Conservation (phyloP, 208 protist species). For the Blechomonas ayalai region DNA sequence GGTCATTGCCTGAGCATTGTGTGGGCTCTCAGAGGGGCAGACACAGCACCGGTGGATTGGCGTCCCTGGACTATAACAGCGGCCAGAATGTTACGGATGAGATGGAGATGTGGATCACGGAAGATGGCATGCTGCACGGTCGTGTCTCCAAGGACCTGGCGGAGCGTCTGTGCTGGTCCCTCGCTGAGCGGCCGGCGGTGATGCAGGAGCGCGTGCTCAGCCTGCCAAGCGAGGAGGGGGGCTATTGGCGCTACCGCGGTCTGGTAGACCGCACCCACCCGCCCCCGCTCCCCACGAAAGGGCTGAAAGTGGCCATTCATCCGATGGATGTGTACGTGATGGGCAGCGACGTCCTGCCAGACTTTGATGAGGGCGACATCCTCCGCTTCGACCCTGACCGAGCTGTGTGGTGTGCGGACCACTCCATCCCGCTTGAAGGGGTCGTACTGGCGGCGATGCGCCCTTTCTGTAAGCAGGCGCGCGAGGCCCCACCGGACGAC, state of each 20-base stretch:
- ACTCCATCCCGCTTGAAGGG: conserved; percentile 62
- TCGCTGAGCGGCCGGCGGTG: conserved; percentile 63
- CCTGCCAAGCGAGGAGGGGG: conserved; percentile 35
- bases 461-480: conserved; percentile 56
- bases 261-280: conserved; percentile 47
- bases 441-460: conserved; percentile 78
- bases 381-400: conserved; percentile 44
- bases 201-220: conserved; percentile 43
- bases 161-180: conserved; percentile 55
- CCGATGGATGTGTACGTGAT: conserved; percentile 76
- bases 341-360: conserved; percentile 62
- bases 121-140: conserved; percentile 71
- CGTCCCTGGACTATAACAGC: conserved; percentile 14
- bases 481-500: conserved; percentile 49
- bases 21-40: too few species aligned
- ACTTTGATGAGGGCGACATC: conserved; percentile 80
- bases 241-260: conserved; percentile 77
- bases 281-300: conserved; percentile 31
- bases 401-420: conserved; percentile 54
- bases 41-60: conserved; percentile 8
- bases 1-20: background rate
- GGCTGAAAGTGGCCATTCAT: conserved; percentile 21
- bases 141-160: conserved; percentile 58
- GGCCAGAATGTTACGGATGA: conserved; percentile 46
- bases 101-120: conserved; percentile 84